Evolutionary conservation across 345 rosid genomes (phyloP).

Genomic region (Microcos paniculata): DNA sequence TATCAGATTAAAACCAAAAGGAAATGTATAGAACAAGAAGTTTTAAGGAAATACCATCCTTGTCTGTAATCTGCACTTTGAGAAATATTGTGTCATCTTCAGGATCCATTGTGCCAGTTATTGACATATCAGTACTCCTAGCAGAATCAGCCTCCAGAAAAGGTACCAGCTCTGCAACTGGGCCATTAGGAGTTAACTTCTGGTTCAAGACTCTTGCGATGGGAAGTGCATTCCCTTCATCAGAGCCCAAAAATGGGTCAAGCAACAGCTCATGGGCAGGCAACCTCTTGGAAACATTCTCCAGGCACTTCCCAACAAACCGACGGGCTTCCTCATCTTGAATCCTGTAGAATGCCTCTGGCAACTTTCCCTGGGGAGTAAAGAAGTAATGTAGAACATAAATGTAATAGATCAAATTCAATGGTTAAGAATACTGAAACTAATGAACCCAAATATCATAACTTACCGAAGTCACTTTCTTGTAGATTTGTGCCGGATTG

Average conservation of each 20-base stretch:
- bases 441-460: neutral
- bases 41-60: constrained; percentile 45
- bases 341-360: constrained; percentile 71
- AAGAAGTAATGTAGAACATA: neutral
- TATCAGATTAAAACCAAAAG: neutral
- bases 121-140: constrained; percentile 71
- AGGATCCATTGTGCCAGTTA: constrained; percentile 74
- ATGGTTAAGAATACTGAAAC: neutral
- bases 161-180: constrained; percentile 27
- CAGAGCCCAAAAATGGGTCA: constrained; percentile 64
- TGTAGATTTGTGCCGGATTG: constrained; percentile 93
- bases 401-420: neutral
- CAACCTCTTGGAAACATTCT: constrained; percentile 64
- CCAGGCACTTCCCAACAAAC: constrained; percentile 82
- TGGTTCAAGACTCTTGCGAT: constrained; percentile 26
- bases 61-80: constrained; percentile 77
- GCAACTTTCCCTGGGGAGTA: constrained; percentile 71
- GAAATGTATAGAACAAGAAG: neutral
- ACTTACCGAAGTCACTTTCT: constrained; percentile 89
- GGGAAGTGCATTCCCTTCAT: constrained; percentile 35
- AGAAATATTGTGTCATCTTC: constrained; percentile 81
- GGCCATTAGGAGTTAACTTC: constrained; percentile 31
- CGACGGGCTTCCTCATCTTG: constrained; percentile 58
- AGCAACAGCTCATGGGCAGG: constrained; percentile 69
- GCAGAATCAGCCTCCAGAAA: constrained; percentile 35